phyloP scores from a whole-genome alignment of 108 stramenopile genomes.

The Craspedostauros australis region DNA sequence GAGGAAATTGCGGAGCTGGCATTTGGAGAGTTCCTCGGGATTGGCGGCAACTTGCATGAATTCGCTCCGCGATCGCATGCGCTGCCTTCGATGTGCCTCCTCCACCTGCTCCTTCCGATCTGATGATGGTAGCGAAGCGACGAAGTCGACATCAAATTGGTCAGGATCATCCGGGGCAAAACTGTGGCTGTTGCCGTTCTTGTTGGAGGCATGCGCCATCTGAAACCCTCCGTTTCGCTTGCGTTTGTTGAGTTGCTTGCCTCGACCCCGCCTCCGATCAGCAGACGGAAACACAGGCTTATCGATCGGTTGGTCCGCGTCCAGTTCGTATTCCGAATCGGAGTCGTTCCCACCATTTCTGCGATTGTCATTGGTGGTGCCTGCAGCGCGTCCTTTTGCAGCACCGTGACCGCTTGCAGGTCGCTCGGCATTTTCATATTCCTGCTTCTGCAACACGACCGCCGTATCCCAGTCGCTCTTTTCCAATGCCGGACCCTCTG shows the following conservation, averaged over 20 bases:
- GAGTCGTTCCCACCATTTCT: neutral
- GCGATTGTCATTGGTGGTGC: neutral
- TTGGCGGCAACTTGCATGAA: slow-evolving; percentile 91
- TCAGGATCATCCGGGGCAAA: slow-evolving; percentile 14
- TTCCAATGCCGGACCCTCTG: neutral
- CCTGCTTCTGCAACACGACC: neutral
- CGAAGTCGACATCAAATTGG: slow-evolving; percentile 36
- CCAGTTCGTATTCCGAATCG: neutral
- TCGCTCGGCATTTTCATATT: slow-evolving; percentile 13
- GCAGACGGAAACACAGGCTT: too few species aligned
- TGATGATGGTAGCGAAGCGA: slow-evolving; percentile 65
- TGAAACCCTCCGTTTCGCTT: neutral
- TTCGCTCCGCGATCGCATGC: slow-evolving; percentile 78
- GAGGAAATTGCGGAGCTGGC: slow-evolving; percentile 90
- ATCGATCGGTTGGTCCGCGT: too few species aligned
- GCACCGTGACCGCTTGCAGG: slow-evolving; percentile 1
- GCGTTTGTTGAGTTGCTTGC: neutral
- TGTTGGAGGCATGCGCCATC: neutral
- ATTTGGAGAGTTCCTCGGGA: slow-evolving; percentile 76
- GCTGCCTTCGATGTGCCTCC: slow-evolving; percentile 58
- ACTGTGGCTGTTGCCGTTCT: neutral
- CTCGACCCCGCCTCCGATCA: too few species aligned
- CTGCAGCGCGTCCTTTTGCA: neutral
- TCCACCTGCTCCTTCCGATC: slow-evolving; percentile 78
- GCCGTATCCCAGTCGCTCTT: slow-evolving; percentile 16